These are phyloP conservation scores for Pleurotus salmoneostramineus DNA, from an alignment of 768 basidiomycete genomes.

Conservation along the genomic window DNA sequence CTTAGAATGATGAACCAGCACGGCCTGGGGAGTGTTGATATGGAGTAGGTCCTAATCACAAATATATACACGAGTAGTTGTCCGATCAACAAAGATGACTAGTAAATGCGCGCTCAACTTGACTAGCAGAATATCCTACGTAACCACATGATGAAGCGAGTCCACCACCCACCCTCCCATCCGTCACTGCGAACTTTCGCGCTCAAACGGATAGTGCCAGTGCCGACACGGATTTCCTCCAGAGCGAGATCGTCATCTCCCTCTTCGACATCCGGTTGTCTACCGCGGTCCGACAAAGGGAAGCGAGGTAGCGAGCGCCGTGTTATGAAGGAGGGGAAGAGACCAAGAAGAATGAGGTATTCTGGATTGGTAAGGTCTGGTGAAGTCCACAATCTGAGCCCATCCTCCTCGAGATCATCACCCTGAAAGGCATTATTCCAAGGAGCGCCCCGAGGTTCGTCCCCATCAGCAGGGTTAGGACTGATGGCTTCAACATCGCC, in stretches of 20 bases:
- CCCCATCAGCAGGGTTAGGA: neutral
- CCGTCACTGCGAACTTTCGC: conserved; percentile 52
- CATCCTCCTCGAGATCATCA: conserved; percentile 31
- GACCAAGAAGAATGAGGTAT: conserved; percentile 55
- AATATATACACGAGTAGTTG: neutral
- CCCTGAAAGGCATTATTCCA: conserved; percentile 14
- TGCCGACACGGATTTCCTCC: conserved; percentile 67
- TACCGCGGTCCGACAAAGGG: conserved; percentile 32
- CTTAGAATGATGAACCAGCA: neutral
- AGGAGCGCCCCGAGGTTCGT: conserved; percentile 11
- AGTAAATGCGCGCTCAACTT: conserved; percentile 3
- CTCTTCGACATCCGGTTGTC: conserved; percentile 63
- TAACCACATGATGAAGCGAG: conserved; percentile 76
- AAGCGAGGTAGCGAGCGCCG: conserved; percentile 73
- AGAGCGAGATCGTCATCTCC: conserved; percentile 55
- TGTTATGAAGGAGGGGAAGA: conserved; percentile 79
- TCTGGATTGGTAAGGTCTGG: conserved; percentile 81
- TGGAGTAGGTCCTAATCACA: neutral
- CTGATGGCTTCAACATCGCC: conserved; percentile 21
- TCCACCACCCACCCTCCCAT: conserved; percentile 81
- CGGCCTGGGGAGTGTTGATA: neutral
- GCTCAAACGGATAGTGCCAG: conserved; percentile 82
- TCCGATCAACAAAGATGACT: neutral
- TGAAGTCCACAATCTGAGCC: conserved; percentile 76
- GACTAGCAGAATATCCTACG: conserved; percentile 69